A percentile compares a stretch with the other conserved stretches of the same genome.
phyloP scores from a whole-genome alignment of 306 rosid genomes.

The Sphenostylis stenocarpa region DNA sequence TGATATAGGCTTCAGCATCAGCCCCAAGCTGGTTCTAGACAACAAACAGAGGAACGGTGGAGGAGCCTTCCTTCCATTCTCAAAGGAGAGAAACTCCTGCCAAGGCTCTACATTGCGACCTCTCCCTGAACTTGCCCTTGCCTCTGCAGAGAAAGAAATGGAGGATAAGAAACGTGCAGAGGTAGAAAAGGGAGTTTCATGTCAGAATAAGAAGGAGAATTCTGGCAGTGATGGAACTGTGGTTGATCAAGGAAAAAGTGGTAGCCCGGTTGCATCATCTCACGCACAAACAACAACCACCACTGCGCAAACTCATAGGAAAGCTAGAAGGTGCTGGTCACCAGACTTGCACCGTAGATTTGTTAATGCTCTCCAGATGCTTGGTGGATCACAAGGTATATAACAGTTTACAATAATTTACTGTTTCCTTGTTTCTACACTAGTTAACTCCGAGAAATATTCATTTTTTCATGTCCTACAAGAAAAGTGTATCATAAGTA shows the following conservation, averaged over 20 bases:
- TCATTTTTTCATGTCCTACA: background rate
- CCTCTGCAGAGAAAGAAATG: constrained; percentile 41
- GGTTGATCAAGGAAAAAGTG: constrained; percentile 57
- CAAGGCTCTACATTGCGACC: constrained; percentile 41
- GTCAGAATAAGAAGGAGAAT: constrained; percentile 35
- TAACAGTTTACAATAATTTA: background rate
- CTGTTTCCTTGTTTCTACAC: background rate
- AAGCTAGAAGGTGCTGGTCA: constrained; percentile 99
- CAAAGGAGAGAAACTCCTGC: constrained; percentile 56
- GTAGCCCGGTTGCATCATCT: constrained; percentile 32
- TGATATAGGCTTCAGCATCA: constrained; percentile 59
- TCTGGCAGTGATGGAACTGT: constrained; percentile 32
- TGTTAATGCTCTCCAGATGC: constrained; percentile 97
- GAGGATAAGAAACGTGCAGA: constrained; percentile 54
- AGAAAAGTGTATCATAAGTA: background rate
- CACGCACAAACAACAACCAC: constrained; percentile 43
- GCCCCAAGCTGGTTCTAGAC: constrained; percentile 60
- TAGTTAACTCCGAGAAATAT: background rate
- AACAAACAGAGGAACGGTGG: constrained; percentile 61
- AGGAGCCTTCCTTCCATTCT: constrained; percentile 91
- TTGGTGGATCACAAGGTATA: constrained; percentile 98
- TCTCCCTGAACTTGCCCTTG: constrained; percentile 78
- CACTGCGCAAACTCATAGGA: constrained; percentile 67
- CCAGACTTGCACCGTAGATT: constrained; percentile 95
- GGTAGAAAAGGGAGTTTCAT: constrained; percentile 35